Evolutionary conservation across 1,139 yeast genomes (phyloP).

Genomic region (Chernovozyma aurita): DNA sequence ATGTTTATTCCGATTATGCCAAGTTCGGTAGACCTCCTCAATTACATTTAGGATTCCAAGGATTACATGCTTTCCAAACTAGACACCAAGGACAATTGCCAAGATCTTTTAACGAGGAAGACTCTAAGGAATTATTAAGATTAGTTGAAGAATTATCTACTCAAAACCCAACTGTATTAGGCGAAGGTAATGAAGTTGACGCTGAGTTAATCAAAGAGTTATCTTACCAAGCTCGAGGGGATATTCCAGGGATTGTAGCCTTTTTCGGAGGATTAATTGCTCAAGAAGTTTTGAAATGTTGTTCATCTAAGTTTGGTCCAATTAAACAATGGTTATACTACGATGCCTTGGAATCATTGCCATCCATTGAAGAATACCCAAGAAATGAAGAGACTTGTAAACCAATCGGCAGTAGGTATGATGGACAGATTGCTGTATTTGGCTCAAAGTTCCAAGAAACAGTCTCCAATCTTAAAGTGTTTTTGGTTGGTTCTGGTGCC

Average conservation of each 20-base stretch:
- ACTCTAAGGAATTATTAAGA: constrained; percentile 64
- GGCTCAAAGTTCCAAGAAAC: constrained; percentile 74
- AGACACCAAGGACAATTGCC: constrained; percentile 68
- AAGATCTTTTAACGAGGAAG: constrained; percentile 68
- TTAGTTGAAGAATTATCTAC: constrained; percentile 57
- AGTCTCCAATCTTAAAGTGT: constrained; percentile 73
- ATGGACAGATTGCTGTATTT: constrained; percentile 88
- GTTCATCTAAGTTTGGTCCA: constrained; percentile 91
- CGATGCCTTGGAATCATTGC: constrained; percentile 90
- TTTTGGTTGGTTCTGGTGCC: constrained; percentile 97
- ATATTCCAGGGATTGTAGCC: constrained; percentile 85
- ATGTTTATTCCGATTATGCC: constrained; percentile 79
- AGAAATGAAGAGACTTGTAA: constrained; percentile 70
- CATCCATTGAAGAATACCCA: constrained; percentile 50
- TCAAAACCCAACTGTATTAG: constrained; percentile 55
- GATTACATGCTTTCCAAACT: constrained; percentile 68
- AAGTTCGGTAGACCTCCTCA: constrained; percentile 90
- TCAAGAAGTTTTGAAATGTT: constrained; percentile 92
- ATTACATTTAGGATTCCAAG: constrained; percentile 88
- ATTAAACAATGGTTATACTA: constrained; percentile 87
- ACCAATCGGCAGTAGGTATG: constrained; percentile 82
- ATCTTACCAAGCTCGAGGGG: constrained; percentile 86
- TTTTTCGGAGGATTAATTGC: constrained; percentile 94
- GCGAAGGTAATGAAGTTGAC: constrained; percentile 54
- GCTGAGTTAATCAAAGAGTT: constrained; percentile 66